phyloP scores from a whole-genome alignment of 2,329 filamentous ascomycete species.

The Uncinocarpus reesii region DNA sequence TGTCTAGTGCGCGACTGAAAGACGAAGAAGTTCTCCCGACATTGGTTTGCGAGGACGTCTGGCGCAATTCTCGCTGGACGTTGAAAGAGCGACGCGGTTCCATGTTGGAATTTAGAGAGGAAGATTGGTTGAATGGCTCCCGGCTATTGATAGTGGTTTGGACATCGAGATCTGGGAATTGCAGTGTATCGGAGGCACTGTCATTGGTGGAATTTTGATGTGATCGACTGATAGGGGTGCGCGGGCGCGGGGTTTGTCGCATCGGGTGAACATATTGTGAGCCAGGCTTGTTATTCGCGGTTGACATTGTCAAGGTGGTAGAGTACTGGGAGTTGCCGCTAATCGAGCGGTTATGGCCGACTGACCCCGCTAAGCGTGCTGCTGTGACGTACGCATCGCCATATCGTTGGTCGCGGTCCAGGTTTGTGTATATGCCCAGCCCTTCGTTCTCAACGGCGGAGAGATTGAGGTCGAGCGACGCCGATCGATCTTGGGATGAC shows the following conservation, averaged over 20 bases:
- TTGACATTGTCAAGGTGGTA: conserved; percentile 33
- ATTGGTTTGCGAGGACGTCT: conserved; percentile 41
- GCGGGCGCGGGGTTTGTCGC: conserved; percentile 46
- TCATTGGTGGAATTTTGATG: conserved; percentile 41
- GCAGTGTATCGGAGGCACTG: conserved; percentile 34
- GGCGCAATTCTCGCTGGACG: conserved; percentile 25
- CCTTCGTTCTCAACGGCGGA: conserved; percentile 48
- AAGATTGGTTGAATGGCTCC: conserved; percentile 24
- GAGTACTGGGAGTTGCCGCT: conserved; percentile 48
- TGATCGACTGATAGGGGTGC: conserved; percentile 43
- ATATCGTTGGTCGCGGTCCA: conserved; percentile 24
- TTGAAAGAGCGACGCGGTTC: conserved; percentile 29
- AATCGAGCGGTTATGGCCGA: conserved; percentile 43
- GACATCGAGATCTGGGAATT: conserved; percentile 25
- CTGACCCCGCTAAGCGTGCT: conserved; percentile 22
- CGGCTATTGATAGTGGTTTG: neutral
- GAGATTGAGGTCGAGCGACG: conserved; percentile 46
- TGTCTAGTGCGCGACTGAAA: conserved; percentile 41
- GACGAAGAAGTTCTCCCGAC: conserved; percentile 40
- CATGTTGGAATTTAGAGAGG: conserved; percentile 27
- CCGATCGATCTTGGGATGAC: conserved; percentile 41
- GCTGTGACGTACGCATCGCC: conserved; percentile 26
- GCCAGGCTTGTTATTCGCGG: conserved; percentile 40
- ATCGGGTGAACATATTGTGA: conserved; percentile 47
- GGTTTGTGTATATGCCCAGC: conserved; percentile 42